A percentile compares a stretch with the other conserved stretches of the same genome.
Conservation (phyloP, 208 protist genomes). For the Acanthamoeba lenticulata region DNA sequence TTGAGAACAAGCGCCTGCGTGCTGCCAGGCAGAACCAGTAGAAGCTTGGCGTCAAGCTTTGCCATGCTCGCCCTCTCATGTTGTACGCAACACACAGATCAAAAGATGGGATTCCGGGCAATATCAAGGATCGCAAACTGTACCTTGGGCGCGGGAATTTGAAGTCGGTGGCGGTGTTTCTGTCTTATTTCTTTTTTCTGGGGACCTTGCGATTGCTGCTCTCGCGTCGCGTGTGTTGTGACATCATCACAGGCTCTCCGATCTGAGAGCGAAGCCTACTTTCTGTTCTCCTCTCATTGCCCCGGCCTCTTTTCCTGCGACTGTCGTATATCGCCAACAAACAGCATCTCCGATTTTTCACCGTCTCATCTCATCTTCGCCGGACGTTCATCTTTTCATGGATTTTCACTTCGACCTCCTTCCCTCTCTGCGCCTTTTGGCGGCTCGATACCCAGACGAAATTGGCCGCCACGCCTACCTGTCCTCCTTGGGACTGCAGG, state of each 20-base stretch:
- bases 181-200: not conserved
- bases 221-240: no score
- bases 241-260: not conserved
- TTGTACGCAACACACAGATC: not conserved
- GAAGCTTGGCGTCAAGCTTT: not conserved
- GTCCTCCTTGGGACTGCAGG: not conserved
- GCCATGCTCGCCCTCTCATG: not conserved
- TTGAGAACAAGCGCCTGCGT: not conserved
- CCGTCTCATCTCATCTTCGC: not conserved
- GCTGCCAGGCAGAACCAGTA: constrained; percentile 3
- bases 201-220: no score
- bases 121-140: no score
- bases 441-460: not conserved
- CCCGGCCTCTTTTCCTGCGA: not conserved
- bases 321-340: not conserved
- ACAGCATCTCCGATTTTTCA: not conserved
- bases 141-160: not conserved
- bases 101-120: not conserved
- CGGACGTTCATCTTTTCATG: not conserved
- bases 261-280: not conserved
- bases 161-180: not conserved
- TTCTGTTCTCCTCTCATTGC: not conserved
- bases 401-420: constrained; percentile 57
- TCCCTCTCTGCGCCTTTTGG: constrained; percentile 13
- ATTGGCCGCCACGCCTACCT: not conserved